Conservation (phyloP, 495 filamentous ascomycete species). For the Amniculicola lignicola region DNA sequence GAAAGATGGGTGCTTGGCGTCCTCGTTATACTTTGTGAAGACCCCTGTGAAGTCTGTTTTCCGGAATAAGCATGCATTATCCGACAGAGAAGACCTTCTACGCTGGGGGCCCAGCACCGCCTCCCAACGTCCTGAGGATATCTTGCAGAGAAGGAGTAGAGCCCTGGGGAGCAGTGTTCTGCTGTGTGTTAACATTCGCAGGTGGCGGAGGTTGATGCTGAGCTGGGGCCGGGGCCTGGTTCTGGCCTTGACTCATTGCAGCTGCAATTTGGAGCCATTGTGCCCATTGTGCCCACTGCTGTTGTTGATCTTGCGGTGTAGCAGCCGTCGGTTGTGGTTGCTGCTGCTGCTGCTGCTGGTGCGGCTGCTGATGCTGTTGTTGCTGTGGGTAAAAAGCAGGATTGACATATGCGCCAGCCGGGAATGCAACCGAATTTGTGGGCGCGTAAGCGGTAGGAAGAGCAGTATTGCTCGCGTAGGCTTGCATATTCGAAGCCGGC, state of each 20-base stretch:
- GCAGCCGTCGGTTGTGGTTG: not conserved
- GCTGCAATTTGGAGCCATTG: constrained; percentile 16
- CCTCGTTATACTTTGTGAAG: no score
- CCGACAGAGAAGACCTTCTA: not conserved
- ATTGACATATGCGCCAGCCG: constrained; percentile 20
- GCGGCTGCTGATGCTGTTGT: not conserved
- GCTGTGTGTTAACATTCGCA: not conserved
- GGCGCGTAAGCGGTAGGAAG: not conserved
- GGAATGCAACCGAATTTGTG: not conserved
- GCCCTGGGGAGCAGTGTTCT: not conserved
- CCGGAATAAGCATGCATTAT: no score
- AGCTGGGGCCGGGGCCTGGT: constrained; percentile 1
- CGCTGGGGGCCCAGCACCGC: not conserved
- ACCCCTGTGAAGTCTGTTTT: no score
- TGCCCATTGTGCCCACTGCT: constrained; percentile 16
- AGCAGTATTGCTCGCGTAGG: constrained; percentile 4
- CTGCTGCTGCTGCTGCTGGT: not conserved
- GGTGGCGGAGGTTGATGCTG: not conserved
- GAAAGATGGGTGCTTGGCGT: no score
- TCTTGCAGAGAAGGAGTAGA: constrained; percentile 6
- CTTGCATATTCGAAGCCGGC: not conserved
- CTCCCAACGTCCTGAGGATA: constrained; percentile 12
- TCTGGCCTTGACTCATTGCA: constrained; percentile 5
- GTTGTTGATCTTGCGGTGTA: not conserved
- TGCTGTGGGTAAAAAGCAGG: constrained; percentile 5